Evolutionary conservation across 2,329 filamentous ascomycete genomes (phyloP), one percentile per base, ranked within the genome.

Genomic region (Epichloe baconii): DNA sequence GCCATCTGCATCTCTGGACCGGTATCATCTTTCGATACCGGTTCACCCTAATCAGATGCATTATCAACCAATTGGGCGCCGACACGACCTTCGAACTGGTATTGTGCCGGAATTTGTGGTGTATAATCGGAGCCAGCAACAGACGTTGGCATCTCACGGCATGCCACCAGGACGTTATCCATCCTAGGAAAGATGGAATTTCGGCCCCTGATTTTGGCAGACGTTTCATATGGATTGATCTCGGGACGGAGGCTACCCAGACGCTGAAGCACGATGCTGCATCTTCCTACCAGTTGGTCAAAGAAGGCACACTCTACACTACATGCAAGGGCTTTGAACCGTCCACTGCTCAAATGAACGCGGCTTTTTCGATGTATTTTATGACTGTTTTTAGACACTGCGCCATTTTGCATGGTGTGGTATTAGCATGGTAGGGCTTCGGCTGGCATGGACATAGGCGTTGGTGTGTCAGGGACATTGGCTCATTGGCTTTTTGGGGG

Each of bases 1-100:
- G 6, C 86, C 89, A 0, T 86, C 87, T 23, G 77, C 82, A 8
- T 88, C 88, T 7, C 77, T 94, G 55, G 84, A 91, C 56, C 78
- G 86, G 58, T 85, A 88, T 62, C 75, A 85, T 57, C 72, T 86
- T 5, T 60, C 67, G 10, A 61, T 78, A 65, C 69, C 72, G 73
- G 60, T 78, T 65, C 68, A 71, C 74, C 81, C 85, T 49, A 76
- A 80, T 54, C 79, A 89, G 68, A 89, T 94, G 83, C 85, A 91
- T 64, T 87, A 93, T 62, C 84, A 90, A 57, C 85, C 86, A 8
- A 69, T 91, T 4, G 85, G 86, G 8, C 82, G 85, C 61, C 73
- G 80, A 35, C 75, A 81, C 53, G 80, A 85, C 42, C 72, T 86
- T 52, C 80, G 83, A 38, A 79, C 82, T 0, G 86, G 86, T 11